Conservation (phyloP, 2,329 filamentous ascomycete genomes). For the Tolypocladium cylindrosporum region DNA sequence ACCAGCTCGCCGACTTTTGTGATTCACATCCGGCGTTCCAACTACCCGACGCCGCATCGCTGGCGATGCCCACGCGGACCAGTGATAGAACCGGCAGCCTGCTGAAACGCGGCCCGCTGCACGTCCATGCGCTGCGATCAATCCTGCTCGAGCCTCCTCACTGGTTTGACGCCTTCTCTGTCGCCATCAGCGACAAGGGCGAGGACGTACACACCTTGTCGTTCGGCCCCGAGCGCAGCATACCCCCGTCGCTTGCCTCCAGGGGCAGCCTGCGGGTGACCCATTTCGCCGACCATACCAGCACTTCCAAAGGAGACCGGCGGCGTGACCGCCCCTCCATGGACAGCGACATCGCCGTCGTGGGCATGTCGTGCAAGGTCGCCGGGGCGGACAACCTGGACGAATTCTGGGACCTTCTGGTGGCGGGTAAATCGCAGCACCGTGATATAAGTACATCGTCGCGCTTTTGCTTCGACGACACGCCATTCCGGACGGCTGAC, state of each 20-base stretch:
- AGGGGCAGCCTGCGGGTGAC: slow-evolving; percentile 10
- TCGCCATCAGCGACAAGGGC: slow-evolving; percentile 4
- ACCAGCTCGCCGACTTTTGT: slow-evolving; percentile 8
- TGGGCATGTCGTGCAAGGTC: slow-evolving; percentile 29
- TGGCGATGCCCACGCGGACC: slow-evolving; percentile 13
- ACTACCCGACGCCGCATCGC: slow-evolving; percentile 18
- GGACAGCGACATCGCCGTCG: slow-evolving; percentile 19
- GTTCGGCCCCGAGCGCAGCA: slow-evolving; percentile 25
- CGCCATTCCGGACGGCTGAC: not conserved
- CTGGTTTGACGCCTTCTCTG: slow-evolving; percentile 22
- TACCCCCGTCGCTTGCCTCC: slow-evolving; percentile 21
- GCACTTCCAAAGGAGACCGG: not conserved
- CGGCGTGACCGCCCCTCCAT: not conserved
- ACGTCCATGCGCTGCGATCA: slow-evolving; percentile 17
- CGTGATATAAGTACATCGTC: not conserved
- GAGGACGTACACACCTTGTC: slow-evolving; percentile 12
- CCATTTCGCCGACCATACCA: slow-evolving; percentile 5
- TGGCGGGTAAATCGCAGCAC: slow-evolving; percentile 5
- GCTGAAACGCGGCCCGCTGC: slow-evolving; percentile 13
- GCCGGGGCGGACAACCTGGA: slow-evolving; percentile 22
- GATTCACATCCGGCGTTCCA: slow-evolving; percentile 17
- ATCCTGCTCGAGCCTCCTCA: slow-evolving; percentile 22
- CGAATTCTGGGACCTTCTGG: slow-evolving; percentile 20
- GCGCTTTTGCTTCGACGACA: not conserved
- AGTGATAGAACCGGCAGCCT: slow-evolving; percentile 3